phyloP scores from a whole-genome alignment of 495 filamentous ascomycete genomes.

The Mycothermus thermophilus region DNA sequence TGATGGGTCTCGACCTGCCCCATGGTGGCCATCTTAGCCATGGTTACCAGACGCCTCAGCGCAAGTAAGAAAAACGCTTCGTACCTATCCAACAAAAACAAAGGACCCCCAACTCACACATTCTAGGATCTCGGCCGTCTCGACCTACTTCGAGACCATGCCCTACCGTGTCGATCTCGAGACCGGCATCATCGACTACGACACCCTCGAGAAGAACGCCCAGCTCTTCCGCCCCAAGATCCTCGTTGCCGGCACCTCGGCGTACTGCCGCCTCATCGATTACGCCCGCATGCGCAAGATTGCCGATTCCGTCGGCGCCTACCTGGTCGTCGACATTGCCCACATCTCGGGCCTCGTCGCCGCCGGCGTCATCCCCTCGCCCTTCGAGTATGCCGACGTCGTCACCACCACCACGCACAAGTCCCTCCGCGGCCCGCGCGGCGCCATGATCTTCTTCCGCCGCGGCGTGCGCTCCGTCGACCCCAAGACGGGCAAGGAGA shows the following conservation, averaged over 20 bases:
- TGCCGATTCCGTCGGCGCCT: conserved; percentile 83
- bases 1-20: conserved; percentile 96
- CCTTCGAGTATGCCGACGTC: conserved; percentile 88
- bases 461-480: conserved; percentile 84
- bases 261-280: conserved; percentile 97
- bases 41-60: conserved; percentile 87
- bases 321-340: conserved; percentile 95
- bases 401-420: conserved; percentile 99
- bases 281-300: conserved; percentile 95
- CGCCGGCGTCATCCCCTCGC: conserved; percentile 83
- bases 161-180: conserved; percentile 81
- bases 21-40: conserved; percentile 97
- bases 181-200: conserved; percentile 97
- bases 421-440: conserved; percentile 93
- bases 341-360: conserved; percentile 96
- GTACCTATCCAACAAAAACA: too few species aligned
- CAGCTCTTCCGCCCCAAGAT: conserved; percentile 90
- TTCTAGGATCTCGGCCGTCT: conserved; percentile 73
- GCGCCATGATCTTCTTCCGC: conserved; percentile 99
- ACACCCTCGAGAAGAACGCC: conserved; percentile 79
- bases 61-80: conserved; percentile 76
- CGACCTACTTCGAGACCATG: conserved; percentile 91
- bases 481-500: conserved; percentile 80
- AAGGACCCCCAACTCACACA: conserved; percentile 5
- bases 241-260: conserved; percentile 92